These are phyloP conservation scores for Penicillium concentricum DNA, from an alignment of 2,329 filamentous ascomycete species.

Conservation along the genomic window DNA sequence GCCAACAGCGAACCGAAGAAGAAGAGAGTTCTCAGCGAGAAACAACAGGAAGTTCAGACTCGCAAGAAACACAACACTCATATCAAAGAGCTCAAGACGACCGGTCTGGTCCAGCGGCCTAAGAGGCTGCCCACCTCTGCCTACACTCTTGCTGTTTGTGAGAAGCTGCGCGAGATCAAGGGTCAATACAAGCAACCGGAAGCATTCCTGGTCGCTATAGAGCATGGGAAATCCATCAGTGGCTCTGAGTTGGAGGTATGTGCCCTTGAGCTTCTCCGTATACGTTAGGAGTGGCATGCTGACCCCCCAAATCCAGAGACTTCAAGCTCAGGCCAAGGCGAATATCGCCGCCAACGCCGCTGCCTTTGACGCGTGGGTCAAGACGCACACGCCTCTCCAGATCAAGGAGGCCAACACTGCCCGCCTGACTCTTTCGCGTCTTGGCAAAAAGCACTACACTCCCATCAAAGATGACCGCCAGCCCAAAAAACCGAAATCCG, in stretches of 20 bases:
- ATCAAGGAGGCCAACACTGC: slow-evolving; percentile 62
- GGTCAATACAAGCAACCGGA: slow-evolving; percentile 9
- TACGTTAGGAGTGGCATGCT: not conserved
- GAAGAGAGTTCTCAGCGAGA: slow-evolving; percentile 31
- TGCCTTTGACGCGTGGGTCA: slow-evolving; percentile 55
- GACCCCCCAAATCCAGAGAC: slow-evolving; percentile 45
- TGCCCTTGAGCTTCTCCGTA: not conserved
- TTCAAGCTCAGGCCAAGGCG: slow-evolving; percentile 52
- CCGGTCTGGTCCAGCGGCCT: slow-evolving; percentile 33
- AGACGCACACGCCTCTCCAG: slow-evolving; percentile 54
- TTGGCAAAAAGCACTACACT: slow-evolving; percentile 19
- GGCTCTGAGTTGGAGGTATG: slow-evolving; percentile 26
- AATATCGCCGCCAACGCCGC: slow-evolving; percentile 46
- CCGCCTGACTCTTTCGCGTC: slow-evolving; percentile 40
- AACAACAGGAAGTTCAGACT: slow-evolving; percentile 31
- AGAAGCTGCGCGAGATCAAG: slow-evolving; percentile 18
- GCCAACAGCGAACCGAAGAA: slow-evolving; percentile 25
- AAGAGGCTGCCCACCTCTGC: slow-evolving; percentile 32
- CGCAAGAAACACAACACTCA: slow-evolving; percentile 30
- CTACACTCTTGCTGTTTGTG: slow-evolving; percentile 24
- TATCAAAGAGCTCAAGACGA: slow-evolving; percentile 36
- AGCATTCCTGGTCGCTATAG: slow-evolving; percentile 18
- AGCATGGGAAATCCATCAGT: slow-evolving; percentile 16
- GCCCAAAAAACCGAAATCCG: slow-evolving; percentile 43
- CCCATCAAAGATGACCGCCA: slow-evolving; percentile 55